Evolutionary conservation across 106 monocot species (phyloP), one percentile per base, ranked within the genome.

Genomic region (Triglochin maritima): DNA sequence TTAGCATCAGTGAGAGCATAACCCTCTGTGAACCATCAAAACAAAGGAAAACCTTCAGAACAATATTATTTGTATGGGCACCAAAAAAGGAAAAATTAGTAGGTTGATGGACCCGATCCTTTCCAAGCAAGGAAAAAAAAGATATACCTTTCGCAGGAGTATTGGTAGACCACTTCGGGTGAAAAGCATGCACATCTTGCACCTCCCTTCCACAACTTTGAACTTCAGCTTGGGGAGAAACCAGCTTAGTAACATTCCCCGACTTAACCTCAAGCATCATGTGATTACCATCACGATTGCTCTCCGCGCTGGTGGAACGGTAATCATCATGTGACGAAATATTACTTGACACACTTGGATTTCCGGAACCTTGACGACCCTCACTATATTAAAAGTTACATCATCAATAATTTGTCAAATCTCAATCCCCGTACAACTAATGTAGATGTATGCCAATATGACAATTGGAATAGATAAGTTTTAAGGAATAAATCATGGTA

Each of bases 211-310:
- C 71, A 68, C 47, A 12, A 43, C 67, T 73, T 72, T 83, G 85
- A 43, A 76, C 44, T 53, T 77, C 74, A 51, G 77, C 56, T 69
- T 78, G 73, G 43, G 84, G 80, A 6, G 90, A 87, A 46, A 73
- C 59, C 53, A 75, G 75, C 47, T 82, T 78, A 67, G 70, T 74
- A 4, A 71, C 64, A 46, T 12, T 60, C 12, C 80, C 79, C 48
- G 71, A 50, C 58, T 68, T 84, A 70, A 63, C 62, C 10, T 56
- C 43, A 44, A 79, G 72, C 65, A 75, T 64, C 70, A 54, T 68
- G 8, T 68, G 74, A 4, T 50, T 59, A 57, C 61, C 70, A 10
- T 72, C 69, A 45, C 52, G 59, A 6, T 54, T 76, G 75, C 14
- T 60, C 56, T 87, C 90, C 66, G 71, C 50, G 64, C 62, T 64